Conservation (phyloP, 2,329 filamentous ascomycete species). For the Truncatella angustata region DNA sequence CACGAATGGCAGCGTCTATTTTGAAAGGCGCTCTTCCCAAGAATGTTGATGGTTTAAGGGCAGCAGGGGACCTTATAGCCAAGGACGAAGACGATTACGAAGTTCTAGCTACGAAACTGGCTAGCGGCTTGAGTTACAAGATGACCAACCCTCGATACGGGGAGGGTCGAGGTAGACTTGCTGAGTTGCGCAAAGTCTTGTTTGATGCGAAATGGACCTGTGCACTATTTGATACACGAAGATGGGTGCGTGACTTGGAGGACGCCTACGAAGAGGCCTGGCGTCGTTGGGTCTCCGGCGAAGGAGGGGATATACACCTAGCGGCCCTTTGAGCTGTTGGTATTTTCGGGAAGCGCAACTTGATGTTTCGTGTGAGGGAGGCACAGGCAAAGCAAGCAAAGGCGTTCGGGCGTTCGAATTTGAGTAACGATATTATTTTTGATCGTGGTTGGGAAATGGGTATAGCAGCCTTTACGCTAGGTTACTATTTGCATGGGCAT, state of each 20-base stretch:
- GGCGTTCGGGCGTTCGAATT: constrained; percentile 5
- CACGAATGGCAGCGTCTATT: constrained; percentile 94
- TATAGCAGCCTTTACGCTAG: neutral
- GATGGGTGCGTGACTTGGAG: constrained; percentile 91
- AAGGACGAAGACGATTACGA: constrained; percentile 81
- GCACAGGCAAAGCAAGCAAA: constrained; percentile 1
- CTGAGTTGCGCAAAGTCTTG: constrained; percentile 75
- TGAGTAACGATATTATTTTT: too few species aligned
- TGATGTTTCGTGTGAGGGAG: neutral
- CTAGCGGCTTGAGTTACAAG: constrained; percentile 60
- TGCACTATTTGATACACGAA: constrained; percentile 82
- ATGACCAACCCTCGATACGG: constrained; percentile 42
- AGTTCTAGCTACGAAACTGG: constrained; percentile 68
- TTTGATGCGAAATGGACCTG: constrained; percentile 84
- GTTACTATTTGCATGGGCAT: constrained; percentile 14
- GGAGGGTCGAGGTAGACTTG: constrained; percentile 65
- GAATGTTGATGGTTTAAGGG: constrained; percentile 61
- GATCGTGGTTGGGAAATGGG: constrained; percentile 9
- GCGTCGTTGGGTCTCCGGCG: constrained; percentile 80
- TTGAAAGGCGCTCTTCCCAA: constrained; percentile 84
- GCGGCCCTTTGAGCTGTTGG: constrained; percentile 9
- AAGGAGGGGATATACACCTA: constrained; percentile 92
- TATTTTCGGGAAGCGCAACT: too few species aligned
- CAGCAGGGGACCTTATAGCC: constrained; percentile 75
- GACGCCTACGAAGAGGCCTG: constrained; percentile 85